Base-by-base conservation (phyloP, 169 alveolate species). In the Blepharisma undulans region DNA sequence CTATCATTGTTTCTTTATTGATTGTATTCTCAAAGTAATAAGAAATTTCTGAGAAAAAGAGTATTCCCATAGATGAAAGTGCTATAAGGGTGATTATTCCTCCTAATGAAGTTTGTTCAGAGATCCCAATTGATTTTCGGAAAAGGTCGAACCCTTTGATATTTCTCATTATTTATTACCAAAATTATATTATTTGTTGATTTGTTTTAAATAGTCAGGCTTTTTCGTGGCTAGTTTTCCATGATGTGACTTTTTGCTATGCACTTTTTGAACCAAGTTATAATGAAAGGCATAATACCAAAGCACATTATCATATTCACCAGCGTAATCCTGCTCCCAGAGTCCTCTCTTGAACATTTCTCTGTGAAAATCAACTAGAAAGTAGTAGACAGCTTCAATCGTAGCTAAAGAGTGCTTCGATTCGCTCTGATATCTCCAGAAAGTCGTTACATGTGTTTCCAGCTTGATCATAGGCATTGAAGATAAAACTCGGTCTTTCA, bases 1-100 rank as follows among this genome's bases (percentile, higher is more conserved):
- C 98, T 33, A 96, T 96, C 89, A 93, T 85, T 96, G 96, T 88
- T 79, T 96, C 98, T 66, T 94, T 90, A 79, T 76, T 89, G 33
- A 92, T 81, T 76, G 91, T 92, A 12, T 92, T 92, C 12, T 76
- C 72, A 66, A 92, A 36, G 87, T 90, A 96, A 34, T 87, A 80
- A 27, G 88, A 74, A 32, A 93, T 79, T 92, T 94, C 97, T 59
- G 92, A 84, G 72, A 94, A 74, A 71, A 92, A 95, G 78, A 96
- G 91, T 32, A 84, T 72, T 21, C 33, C 72, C 89, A 82, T 82
- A 21, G 60, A 33, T 8, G 78, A 4, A 21, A 32, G 25, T 27
- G 76, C 27, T 0, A 82, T 32, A 82, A 82, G 78, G 36, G 89
- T 82, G 29, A 82, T 22, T 19, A 82, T 22, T 33, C 89, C 89